phyloP scores from a whole-genome alignment of 139 green algal genomes.

The Yamagishiella unicocca region DNA sequence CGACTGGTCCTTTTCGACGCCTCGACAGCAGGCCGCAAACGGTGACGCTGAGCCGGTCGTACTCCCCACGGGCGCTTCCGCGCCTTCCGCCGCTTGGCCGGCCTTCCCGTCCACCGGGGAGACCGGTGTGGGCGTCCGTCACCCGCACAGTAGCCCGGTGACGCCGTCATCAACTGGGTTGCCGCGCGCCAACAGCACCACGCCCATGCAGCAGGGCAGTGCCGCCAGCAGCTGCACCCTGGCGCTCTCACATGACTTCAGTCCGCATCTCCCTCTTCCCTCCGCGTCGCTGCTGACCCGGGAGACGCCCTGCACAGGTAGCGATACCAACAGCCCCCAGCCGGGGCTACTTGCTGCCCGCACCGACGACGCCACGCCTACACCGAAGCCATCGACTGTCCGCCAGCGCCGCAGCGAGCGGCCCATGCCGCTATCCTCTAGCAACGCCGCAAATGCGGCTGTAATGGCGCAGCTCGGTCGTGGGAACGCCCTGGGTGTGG shows the following conservation, averaged over 20 bases:
- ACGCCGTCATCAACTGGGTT: neutral
- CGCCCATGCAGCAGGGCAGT: too few relatives aligned
- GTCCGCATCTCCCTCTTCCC: neutral
- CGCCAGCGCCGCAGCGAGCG: neutral
- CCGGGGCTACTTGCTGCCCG: neutral
- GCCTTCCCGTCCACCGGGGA: too few relatives aligned
- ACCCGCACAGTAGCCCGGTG: too few relatives aligned
- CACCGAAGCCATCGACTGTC: too few relatives aligned
- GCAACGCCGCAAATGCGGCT: neutral
- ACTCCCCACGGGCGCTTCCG: too few relatives aligned
- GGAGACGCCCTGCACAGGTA: neutral
- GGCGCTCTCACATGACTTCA: neutral
- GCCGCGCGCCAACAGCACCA: too few relatives aligned
- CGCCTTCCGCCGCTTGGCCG: too few relatives aligned
- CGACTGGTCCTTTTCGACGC: too few relatives aligned
- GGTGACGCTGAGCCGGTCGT: too few relatives aligned
- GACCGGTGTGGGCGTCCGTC: too few relatives aligned
- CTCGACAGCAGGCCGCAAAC: too few relatives aligned
- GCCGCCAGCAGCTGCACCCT: neutral
- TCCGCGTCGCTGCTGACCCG: neutral
- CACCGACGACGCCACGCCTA: too few relatives aligned
- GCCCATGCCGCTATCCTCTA: neutral
- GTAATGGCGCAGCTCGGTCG: neutral
- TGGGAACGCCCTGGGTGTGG: neutral
- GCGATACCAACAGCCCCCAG: neutral